phyloP scores from a whole-genome alignment of 2,329 filamentous ascomycete genomes.

The Stagonosporopsis cucurbitacearum region DNA sequence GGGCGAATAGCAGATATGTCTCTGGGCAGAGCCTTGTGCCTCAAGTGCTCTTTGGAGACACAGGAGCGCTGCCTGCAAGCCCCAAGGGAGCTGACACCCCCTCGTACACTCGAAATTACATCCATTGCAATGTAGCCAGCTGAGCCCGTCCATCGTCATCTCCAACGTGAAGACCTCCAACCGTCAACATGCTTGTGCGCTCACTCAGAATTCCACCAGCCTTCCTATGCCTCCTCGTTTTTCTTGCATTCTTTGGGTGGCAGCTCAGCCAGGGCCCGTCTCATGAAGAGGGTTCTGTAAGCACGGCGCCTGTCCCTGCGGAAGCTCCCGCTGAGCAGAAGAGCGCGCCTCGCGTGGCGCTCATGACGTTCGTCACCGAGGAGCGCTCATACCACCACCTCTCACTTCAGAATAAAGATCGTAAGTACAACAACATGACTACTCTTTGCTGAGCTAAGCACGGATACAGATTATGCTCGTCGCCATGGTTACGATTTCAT shows the following conservation, averaged over 20 bases:
- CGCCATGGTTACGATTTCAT: slow-evolving; percentile 51
- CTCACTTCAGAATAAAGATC: slow-evolving; percentile 48
- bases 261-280: slow-evolving; percentile 35
- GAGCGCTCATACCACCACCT: slow-evolving; percentile 47
- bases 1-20: background rate
- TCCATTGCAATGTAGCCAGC: slow-evolving; percentile 20
- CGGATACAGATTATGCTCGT: slow-evolving; percentile 45
- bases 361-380: slow-evolving; percentile 48
- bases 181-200: slow-evolving; percentile 37
- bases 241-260: slow-evolving; percentile 42
- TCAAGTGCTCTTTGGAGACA: too few relatives aligned
- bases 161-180: background rate
- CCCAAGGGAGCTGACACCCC: slow-evolving; percentile 24
- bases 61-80: slow-evolving; percentile 3
- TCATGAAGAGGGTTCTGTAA: slow-evolving; percentile 18
- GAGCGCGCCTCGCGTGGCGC: slow-evolving; percentile 37
- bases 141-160: slow-evolving; percentile 7
- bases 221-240: slow-evolving; percentile 33
- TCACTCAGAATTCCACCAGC: slow-evolving; percentile 33
- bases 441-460: background rate
- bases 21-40: too few relatives aligned
- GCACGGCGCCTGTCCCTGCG: slow-evolving; percentile 17
- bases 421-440: slow-evolving; percentile 27
- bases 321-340: slow-evolving; percentile 22
- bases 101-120: slow-evolving; percentile 21